phyloP scores from a whole-genome alignment of 306 rosid genomes.

The Hylodesmum podocarpum region DNA sequence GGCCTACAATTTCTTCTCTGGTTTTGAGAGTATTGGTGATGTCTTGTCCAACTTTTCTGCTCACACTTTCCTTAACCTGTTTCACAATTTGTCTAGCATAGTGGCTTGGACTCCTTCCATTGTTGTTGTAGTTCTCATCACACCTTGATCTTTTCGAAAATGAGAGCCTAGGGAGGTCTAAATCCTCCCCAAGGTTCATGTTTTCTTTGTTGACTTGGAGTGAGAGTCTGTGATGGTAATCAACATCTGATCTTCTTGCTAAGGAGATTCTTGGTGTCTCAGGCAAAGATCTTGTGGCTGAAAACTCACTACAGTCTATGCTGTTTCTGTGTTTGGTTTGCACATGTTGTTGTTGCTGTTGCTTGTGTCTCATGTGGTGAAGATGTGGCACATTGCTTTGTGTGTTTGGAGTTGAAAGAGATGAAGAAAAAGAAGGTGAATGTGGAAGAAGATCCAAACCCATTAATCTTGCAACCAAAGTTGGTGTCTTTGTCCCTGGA shows the following conservation, averaged over 20 bases:
- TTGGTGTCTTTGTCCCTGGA: constrained; percentile 84
- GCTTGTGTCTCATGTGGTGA: constrained; percentile 20
- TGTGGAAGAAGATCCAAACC: constrained; percentile 89
- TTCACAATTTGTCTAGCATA: constrained; percentile 76
- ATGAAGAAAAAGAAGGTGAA: constrained; percentile 51
- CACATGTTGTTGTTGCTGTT: constrained; percentile 30
- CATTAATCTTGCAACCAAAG: constrained; percentile 91
- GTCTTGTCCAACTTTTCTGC: constrained; percentile 69
- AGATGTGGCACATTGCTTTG: constrained; percentile 23
- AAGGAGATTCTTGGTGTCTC: constrained; percentile 74
- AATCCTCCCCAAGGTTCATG: constrained; percentile 32
- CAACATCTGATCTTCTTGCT: constrained; percentile 70
- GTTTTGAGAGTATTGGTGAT: constrained; percentile 60
- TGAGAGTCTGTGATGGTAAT: constrained; percentile 75
- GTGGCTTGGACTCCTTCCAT: constrained; percentile 38
- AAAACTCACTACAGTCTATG: constrained; percentile 30
- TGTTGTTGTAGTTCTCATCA: constrained; percentile 50
- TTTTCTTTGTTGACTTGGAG: constrained; percentile 83
- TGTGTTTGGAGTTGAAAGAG: constrained; percentile 37
- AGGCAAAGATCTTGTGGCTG: constrained; percentile 59
- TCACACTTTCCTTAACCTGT: constrained; percentile 67
- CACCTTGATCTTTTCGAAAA: constrained; percentile 40
- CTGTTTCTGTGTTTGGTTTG: constrained; percentile 40
- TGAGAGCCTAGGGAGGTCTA: constrained; percentile 52
- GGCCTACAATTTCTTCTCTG: constrained; percentile 36